phyloP scores from a whole-genome alignment of 108 stramenopile species.

The Discostella stelligeroides region DNA sequence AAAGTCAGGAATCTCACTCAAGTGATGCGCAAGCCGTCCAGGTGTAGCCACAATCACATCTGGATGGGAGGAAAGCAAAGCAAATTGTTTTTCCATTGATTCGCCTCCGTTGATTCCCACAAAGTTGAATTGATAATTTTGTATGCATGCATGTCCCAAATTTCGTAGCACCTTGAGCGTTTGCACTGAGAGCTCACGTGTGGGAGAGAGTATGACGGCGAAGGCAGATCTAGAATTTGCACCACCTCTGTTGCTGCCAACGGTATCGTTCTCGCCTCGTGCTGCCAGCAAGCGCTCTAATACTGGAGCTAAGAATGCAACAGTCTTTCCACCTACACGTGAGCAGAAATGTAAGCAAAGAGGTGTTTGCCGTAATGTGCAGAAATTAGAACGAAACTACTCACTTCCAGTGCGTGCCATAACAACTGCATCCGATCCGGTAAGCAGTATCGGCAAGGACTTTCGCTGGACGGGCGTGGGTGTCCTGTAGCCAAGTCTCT shows the following conservation, averaged over 20 bases:
- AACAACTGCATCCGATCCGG: conserved; percentile 91
- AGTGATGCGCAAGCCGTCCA: conserved; percentile 96
- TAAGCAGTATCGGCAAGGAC: conserved; percentile 88
- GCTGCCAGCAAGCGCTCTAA: conserved; percentile 75
- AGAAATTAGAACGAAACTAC: background rate
- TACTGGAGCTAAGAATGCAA: conserved; percentile 93
- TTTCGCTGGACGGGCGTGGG: conserved; percentile 99
- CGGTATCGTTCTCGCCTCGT: conserved; percentile 39
- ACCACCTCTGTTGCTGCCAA: conserved; percentile 1
- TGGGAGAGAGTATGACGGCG: conserved; percentile 93
- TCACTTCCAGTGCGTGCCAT: conserved; percentile 95
- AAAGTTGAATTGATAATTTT: conserved; percentile 52
- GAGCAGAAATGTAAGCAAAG: conserved; percentile 28
- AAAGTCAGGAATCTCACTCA: conserved; percentile 94
- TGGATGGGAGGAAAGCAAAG: conserved; percentile 83
- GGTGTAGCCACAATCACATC: conserved; percentile 98
- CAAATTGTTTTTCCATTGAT: conserved; percentile 95
- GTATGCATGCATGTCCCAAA: conserved; percentile 67
- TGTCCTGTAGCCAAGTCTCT: conserved; percentile 91
- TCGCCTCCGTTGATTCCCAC: conserved; percentile 97
- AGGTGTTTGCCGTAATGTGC: background rate
- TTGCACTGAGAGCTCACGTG: conserved; percentile 95
- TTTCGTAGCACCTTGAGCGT: conserved; percentile 85
- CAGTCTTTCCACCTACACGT: conserved; percentile 85
- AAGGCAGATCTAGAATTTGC: conserved; percentile 37